phyloP scores from a whole-genome alignment of 345 rosid species.

The Citrus reticulata region DNA sequence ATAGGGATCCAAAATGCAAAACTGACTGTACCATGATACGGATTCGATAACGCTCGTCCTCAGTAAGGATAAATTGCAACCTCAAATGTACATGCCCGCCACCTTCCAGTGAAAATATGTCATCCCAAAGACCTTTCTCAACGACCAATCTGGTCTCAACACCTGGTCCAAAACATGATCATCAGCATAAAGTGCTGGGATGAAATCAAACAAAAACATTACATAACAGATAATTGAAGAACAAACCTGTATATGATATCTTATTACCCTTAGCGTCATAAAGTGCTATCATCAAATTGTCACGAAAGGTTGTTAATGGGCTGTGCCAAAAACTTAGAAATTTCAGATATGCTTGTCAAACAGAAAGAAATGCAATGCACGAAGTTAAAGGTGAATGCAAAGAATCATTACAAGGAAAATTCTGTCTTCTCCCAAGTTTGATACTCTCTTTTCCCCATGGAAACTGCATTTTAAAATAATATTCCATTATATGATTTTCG shows the following conservation, averaged over 20 bases:
- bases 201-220: neutral
- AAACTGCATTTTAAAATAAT: slow-evolving; percentile 43
- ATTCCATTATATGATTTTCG: neutral
- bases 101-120: slow-evolving; percentile 58
- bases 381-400: neutral
- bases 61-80: slow-evolving; percentile 75
- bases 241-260: slow-evolving; percentile 52
- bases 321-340: slow-evolving; percentile 36
- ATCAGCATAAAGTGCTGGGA: neutral
- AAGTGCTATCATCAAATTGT: slow-evolving; percentile 57
- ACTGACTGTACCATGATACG: slow-evolving; percentile 50
- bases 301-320: slow-evolving; percentile 69
- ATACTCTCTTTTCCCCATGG: slow-evolving; percentile 77
- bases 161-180: slow-evolving; percentile 37
- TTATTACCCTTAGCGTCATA: slow-evolving; percentile 56
- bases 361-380: neutral
- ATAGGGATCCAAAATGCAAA: neutral
- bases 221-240: neutral
- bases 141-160: slow-evolving; percentile 71
- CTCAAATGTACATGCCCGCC: slow-evolving; percentile 72
- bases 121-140: slow-evolving; percentile 76
- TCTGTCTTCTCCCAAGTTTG: slow-evolving; percentile 59
- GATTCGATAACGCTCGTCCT: slow-evolving; percentile 70
- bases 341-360: neutral
- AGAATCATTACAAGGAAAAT: slow-evolving; percentile 65